Evolutionary conservation across 306 rosid genomes (phyloP).

Genomic region (Fragaria iinumae): DNA sequence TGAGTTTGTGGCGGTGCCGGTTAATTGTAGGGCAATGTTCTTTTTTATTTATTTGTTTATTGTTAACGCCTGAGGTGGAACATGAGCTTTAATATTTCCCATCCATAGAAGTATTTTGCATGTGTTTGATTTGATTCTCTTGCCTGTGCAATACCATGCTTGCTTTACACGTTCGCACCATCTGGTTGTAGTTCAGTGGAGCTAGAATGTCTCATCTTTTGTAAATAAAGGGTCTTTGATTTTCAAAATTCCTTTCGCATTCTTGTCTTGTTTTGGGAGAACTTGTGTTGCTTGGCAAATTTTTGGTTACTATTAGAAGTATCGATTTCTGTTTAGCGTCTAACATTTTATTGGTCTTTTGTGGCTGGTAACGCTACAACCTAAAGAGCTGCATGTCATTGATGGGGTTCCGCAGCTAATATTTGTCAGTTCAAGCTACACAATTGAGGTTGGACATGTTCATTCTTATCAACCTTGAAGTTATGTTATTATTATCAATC

Average conservation of each 20-base stretch:
- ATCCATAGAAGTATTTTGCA: not conserved
- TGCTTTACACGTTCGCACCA: not conserved
- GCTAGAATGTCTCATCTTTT: not conserved
- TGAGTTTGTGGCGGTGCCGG: slow-evolving; percentile 12
- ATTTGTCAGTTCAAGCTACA: slow-evolving; percentile 86
- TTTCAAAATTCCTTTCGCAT: not conserved
- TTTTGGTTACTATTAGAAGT: not conserved
- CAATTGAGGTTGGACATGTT: slow-evolving; percentile 74
- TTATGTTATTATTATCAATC: slow-evolving; percentile 2
- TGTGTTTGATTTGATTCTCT: not conserved
- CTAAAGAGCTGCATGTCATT: slow-evolving; percentile 85
- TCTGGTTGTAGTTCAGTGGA: not conserved
- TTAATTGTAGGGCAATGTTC: not conserved
- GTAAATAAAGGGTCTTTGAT: not conserved
- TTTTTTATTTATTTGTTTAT: not conserved
- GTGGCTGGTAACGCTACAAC: slow-evolving; percentile 33
- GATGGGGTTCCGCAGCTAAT: slow-evolving; percentile 92
- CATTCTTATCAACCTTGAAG: not conserved
- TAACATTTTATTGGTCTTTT: slow-evolving; percentile 23
- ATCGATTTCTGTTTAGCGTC: not conserved
- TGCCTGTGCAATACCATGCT: not conserved
- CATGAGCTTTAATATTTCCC: not conserved
- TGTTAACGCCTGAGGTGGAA: not conserved
- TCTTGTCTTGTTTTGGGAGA: not conserved
- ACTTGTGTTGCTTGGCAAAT: not conserved